These are phyloP conservation scores for Neurospora africana DNA, from an alignment of 495 filamentous ascomycete genomes.

Conservation along the genomic window DNA sequence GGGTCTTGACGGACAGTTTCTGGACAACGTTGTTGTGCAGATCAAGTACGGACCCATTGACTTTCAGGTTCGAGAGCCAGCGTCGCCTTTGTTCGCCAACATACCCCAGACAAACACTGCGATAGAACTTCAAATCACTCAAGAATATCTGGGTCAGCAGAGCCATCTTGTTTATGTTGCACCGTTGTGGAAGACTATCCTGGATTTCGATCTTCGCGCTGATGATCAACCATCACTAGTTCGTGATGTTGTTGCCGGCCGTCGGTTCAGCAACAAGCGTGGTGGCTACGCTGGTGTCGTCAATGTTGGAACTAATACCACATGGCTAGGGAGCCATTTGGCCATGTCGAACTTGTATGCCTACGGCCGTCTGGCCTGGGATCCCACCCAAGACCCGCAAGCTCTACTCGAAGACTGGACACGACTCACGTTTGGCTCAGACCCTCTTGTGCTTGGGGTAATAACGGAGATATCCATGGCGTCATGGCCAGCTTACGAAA, in stretches of 20 bases:
- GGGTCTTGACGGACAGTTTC: constrained; percentile 52
- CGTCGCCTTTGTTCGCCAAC: constrained; percentile 60
- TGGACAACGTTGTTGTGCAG: constrained; percentile 60
- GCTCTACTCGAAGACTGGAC: constrained; percentile 54
- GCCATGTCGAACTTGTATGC: constrained; percentile 66
- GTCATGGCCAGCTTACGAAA: constrained; percentile 62
- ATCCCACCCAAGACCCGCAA: constrained; percentile 36
- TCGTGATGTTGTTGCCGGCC: constrained; percentile 49
- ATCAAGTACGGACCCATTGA: constrained; percentile 70
- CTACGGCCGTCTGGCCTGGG: constrained; percentile 57
- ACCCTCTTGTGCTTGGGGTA: constrained; percentile 42
- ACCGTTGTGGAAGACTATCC: constrained; percentile 55
- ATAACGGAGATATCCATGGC: constrained; percentile 56
- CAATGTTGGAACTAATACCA: constrained; percentile 56
- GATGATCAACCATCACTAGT: constrained; percentile 40
- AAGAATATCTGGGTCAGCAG: constrained; percentile 66
- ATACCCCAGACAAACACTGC: constrained; percentile 45
- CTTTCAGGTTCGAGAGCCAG: constrained; percentile 63
- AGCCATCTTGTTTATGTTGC: constrained; percentile 56
- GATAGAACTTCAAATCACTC: constrained; percentile 56
- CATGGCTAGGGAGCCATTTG: constrained; percentile 58
- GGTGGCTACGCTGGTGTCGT: constrained; percentile 58
- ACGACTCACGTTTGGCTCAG: constrained; percentile 50
- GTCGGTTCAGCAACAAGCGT: constrained; percentile 46
- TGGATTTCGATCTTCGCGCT: constrained; percentile 56